Evolutionary conservation across 805 yeast species (phyloP), one percentile per base, ranked within the genome.

Genomic region (Isabelozyma heimii): DNA sequence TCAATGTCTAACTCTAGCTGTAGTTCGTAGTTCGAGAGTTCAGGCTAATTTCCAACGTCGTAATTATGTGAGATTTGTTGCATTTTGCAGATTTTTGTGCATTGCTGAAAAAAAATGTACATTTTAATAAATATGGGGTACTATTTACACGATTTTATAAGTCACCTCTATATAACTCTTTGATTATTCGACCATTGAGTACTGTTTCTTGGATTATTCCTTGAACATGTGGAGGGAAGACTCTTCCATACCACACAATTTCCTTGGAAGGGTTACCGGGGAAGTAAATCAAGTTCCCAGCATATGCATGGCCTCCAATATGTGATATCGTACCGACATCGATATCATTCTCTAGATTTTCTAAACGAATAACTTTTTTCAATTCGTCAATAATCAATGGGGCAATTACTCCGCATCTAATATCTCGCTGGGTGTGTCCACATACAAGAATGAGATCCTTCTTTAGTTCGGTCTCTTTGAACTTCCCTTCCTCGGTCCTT

Each of bases 261-360:
- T 72, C 72, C 1, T 81, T 78, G 30, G 67, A 61, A 9, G 62
- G 63, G 43, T 72, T 72, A 26, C 47, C 51, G 4, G 66, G 65
- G 52, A 83, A 82, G 45, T 79, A 77, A 2, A 88, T 68, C 12
- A 89, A 81, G 58, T 89, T 89, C 0, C 96, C 96, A 1, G 97
- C 96, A 65, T 81, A 89, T 2, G 77, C 88, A 62, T 89, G 97
- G 0, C 97, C 97, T 1, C 96, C 95, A 39, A 89, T 73, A 62
- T 89, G 97, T 10, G 91, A 84, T 0, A 86, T 72, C 6, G 79
- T 58, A 0, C 89, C 91, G 33, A 84, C 70, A 35, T 63, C 61
- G 4, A 48, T 63, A 43, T 40, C 55, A 52, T 10, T 66, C 65
- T 38, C 49, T 40, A 80, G 40, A 0, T 63, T 64, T 42, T 75